Conservation (phyloP, 108 stramenopile genomes). For the Skeletonema grethae region DNA sequence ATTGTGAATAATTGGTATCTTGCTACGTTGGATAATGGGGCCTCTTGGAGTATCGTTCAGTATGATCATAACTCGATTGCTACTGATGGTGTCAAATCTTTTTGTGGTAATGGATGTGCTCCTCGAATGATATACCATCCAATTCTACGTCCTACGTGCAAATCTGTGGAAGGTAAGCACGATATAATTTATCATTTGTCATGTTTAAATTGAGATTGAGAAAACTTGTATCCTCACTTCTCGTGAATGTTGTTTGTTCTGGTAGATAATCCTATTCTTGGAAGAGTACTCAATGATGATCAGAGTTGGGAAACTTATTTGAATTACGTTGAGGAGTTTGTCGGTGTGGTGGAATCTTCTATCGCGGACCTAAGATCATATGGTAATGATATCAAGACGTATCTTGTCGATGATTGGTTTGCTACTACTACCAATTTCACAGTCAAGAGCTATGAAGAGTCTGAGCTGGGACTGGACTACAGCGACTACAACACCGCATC, state of each 20-base stretch:
- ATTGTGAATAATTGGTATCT: constrained; percentile 16
- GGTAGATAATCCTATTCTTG: constrained; percentile 1
- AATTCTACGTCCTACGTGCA: constrained; percentile 8
- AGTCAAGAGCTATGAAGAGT: constrained; percentile 4
- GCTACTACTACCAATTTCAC: neutral
- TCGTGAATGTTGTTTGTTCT: neutral
- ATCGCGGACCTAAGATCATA: constrained; percentile 5
- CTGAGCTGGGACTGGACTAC: constrained; percentile 1
- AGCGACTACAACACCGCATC: neutral
- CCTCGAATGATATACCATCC: neutral
- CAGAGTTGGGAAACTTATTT: constrained; percentile 7
- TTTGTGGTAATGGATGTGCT: neutral
- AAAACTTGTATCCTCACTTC: neutral
- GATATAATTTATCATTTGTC: too few species aligned
- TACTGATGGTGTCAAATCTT: neutral
- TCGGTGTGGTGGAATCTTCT: neutral
- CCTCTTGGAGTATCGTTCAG: constrained; percentile 20
- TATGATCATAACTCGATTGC: constrained; percentile 21
- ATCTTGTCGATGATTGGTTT: neutral
- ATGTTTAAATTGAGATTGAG: too few species aligned
- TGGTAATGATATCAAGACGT: neutral
- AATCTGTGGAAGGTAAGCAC: constrained; percentile 17
- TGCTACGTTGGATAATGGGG: constrained; percentile 12
- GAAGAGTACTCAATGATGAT: constrained; percentile 11
- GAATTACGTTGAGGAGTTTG: constrained; percentile 11